These are phyloP conservation scores for Isochrysis galbana DNA, from an alignment of 78 protist genomes.

Conservation along the genomic window DNA sequence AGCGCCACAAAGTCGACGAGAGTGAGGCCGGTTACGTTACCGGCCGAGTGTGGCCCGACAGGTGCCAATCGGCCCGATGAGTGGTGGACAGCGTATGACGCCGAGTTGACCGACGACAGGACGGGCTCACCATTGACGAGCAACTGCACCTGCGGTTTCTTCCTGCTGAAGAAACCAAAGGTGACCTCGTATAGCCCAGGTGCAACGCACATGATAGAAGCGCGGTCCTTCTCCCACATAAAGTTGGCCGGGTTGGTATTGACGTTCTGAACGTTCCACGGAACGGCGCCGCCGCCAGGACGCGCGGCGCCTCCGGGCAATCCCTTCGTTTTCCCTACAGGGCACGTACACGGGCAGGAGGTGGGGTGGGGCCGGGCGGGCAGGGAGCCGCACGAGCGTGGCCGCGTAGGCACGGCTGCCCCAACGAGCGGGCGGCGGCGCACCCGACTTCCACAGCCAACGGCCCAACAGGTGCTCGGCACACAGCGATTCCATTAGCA, in stretches of 20 bases:
- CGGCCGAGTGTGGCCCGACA: conserved; percentile 1
- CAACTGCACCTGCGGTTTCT: conserved; percentile 57
- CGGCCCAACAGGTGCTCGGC: conserved; percentile 41
- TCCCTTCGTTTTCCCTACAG: too few relatives aligned
- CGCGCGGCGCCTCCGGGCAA: neutral
- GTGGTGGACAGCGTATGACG: conserved; percentile 45
- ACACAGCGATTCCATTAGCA: conserved; percentile 2
- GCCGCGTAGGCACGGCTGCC: neutral
- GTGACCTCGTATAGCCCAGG: conserved; percentile 58
- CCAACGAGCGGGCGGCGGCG: too few relatives aligned
- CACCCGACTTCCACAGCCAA: conserved; percentile 52
- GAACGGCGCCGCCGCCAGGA: too few relatives aligned
- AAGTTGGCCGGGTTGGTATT: conserved; percentile 48
- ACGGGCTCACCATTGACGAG: conserved; percentile 66
- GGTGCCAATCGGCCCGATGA: conserved; percentile 25
- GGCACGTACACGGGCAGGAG: neutral
- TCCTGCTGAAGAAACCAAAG: conserved; percentile 49
- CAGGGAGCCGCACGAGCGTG: neutral
- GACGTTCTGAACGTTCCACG: conserved; percentile 50
- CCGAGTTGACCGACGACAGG: conserved; percentile 48
- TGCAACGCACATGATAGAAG: neutral
- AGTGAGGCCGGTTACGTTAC: conserved; percentile 59
- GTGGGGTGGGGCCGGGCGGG: neutral
- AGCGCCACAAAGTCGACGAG: conserved; percentile 54
- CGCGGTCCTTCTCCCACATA: conserved; percentile 34